These are phyloP conservation scores for Tulasnella sp. DNA, from an alignment of 768 basidiomycete genomes.

Conservation along the genomic window DNA sequence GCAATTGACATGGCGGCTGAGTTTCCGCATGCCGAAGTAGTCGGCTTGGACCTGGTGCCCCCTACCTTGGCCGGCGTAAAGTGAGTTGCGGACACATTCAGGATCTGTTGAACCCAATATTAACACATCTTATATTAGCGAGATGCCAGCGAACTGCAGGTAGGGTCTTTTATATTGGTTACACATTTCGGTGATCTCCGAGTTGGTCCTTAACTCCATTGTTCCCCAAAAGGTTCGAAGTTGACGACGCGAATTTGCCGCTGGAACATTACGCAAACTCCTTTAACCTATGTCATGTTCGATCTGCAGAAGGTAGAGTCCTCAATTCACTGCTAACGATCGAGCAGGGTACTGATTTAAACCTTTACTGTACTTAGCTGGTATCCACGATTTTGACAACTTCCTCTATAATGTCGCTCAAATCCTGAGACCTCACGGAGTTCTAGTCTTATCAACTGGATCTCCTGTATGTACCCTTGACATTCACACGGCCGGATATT, in stretches of 20 bases:
- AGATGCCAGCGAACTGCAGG: no score
- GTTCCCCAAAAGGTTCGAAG: slow-evolving; percentile 14
- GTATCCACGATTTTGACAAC: slow-evolving; percentile 9
- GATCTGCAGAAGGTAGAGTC: slow-evolving; percentile 12
- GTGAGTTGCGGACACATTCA: no score
- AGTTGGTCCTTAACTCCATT: no score
- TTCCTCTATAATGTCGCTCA: slow-evolving; percentile 11
- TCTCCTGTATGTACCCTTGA: slow-evolving; percentile 8
- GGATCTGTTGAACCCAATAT: no score
- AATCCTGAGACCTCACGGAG: slow-evolving; percentile 1
- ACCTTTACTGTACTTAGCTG: not conserved
- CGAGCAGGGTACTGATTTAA: no score
- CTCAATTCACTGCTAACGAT: no score
- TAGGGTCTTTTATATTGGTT: no score
- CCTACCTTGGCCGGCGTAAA: slow-evolving; percentile 7
- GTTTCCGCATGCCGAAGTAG: slow-evolving; percentile 7
- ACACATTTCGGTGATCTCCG: no score
- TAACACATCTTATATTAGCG: no score
- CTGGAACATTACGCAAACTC: slow-evolving; percentile 9
- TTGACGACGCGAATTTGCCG: slow-evolving; percentile 13
- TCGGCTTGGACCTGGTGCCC: slow-evolving; percentile 8
- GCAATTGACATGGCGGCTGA: slow-evolving; percentile 7
- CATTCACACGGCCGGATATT: no score
- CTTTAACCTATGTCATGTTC: slow-evolving; percentile 16
- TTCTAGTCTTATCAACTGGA: slow-evolving; percentile 8